Conservation (phyloP, 169 alveolate genomes). For the Blepharisma undulans region DNA sequence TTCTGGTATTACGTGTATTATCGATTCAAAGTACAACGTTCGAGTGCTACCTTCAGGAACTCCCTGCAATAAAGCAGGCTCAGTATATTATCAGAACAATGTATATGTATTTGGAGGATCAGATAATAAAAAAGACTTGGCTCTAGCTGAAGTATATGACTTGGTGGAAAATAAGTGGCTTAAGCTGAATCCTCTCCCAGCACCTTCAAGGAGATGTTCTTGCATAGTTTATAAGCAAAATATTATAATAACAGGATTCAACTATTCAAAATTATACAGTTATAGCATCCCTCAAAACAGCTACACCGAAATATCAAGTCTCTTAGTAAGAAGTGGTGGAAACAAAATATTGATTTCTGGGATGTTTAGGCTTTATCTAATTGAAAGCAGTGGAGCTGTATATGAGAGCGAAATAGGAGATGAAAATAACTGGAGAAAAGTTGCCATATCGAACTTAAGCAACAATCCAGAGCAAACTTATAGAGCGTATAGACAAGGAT, state of each 20-base stretch:
- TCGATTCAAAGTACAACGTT: background rate
- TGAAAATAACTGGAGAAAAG: background rate
- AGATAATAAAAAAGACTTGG: background rate
- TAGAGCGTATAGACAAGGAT: background rate
- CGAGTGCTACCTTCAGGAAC: background rate
- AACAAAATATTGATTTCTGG: background rate
- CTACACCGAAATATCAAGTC: background rate
- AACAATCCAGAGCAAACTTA: background rate
- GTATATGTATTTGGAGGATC: background rate
- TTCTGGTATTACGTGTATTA: background rate
- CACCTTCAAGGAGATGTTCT: background rate
- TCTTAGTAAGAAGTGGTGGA: background rate
- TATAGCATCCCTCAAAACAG: background rate
- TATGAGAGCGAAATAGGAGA: background rate
- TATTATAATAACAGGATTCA: background rate
- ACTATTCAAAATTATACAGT: background rate
- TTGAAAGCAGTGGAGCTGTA: background rate
- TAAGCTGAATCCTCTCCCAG: background rate
- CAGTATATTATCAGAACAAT: background rate
- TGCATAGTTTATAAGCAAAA: background rate
- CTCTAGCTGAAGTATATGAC: background rate
- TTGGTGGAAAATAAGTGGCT: background rate
- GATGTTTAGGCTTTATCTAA: background rate
- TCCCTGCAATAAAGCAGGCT: background rate
- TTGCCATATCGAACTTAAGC: background rate